These are phyloP conservation scores for Coniella vitis DNA, from an alignment of 2,329 filamentous ascomycete genomes.

Conservation along the genomic window DNA sequence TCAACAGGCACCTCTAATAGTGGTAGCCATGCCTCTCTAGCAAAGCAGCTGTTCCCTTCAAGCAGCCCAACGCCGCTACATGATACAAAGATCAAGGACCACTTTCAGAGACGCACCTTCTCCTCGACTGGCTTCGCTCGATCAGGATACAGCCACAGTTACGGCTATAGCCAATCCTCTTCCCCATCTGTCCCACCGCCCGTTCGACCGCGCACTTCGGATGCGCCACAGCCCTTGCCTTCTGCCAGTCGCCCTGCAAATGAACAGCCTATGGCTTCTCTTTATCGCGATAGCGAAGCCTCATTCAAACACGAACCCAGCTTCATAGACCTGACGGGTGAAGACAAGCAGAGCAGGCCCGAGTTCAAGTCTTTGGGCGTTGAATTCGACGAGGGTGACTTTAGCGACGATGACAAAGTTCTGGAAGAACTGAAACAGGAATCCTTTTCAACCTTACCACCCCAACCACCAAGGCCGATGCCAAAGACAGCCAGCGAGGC, in stretches of 20 bases:
- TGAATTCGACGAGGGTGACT: conserved; percentile 73
- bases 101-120: conserved; percentile 35
- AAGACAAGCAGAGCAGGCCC: conserved; percentile 21
- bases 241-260: conserved; percentile 14
- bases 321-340: conserved; percentile 30
- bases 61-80: conserved; percentile 41
- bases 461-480: conserved; percentile 22
- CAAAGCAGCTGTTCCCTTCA: conserved; percentile 51
- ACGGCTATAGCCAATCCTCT: neutral
- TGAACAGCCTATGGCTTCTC: conserved; percentile 30
- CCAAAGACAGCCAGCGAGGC: conserved; percentile 13
- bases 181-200: conserved; percentile 17
- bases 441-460: conserved; percentile 46
- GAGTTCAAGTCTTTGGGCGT: conserved; percentile 33
- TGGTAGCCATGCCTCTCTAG: conserved; percentile 23
- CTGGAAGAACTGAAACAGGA: conserved; percentile 61
- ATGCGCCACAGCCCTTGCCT: conserved; percentile 23
- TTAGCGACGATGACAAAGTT: conserved; percentile 75
- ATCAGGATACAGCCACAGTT: conserved; percentile 1
- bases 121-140: conserved; percentile 21
- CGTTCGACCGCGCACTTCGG: conserved; percentile 29
- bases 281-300: conserved; percentile 35
- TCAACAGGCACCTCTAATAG: conserved; percentile 16
- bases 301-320: conserved; percentile 40
- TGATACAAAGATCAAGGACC: conserved; percentile 43